Evolutionary conservation across 2,329 filamentous ascomycete genomes (phyloP), one percentile per base, ranked within the genome.

Genomic region (Lojkania enalia): DNA sequence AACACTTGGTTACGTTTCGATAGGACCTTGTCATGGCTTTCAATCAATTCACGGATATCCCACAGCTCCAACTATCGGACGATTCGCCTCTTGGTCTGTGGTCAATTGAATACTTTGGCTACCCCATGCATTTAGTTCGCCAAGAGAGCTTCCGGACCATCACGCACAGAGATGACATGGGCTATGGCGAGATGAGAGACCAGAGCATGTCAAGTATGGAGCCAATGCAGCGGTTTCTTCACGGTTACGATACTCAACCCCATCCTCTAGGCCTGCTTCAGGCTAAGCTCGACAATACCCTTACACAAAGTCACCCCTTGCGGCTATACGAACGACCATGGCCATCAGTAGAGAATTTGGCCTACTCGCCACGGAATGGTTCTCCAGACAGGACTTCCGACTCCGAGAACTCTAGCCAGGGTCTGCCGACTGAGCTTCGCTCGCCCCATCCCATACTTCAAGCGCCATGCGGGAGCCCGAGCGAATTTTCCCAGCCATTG

Each of bases 211-310:
- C 63, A 29, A 61, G 46, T 41, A 57, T 61, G 52, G 57, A 54
- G 35, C 53, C 53, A 20, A 61, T 70, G 60, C 61, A 69, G 37
- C 67, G 68, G 18, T 71, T 64, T 43, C 56, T 71, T 44, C 42
- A 51, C 29, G 48, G 46, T n/a, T 31, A 32, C n/a, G 66, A 69
- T 27, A 46, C 50, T 14, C 56, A 56, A 20, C 62, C 64, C 5
- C 55, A 66, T 16, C 40, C 57, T 15, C 37, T 45, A 3, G 58
- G 57, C 6, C 44, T 66, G n/a, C 55, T 68, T 15, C 55, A 65
- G 31, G 58, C 60, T 19, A 64, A 65, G 15, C 49, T 60, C 19
- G 36, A 51, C 25, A 35, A 35, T n/a, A 39, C 42, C 18, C 35
- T 45, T 16, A 54, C 55, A 3, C 35, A 55, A 6, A 46, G 58